Conservation (phyloP, 768 basidiomycete genomes). For the Lentinula edodes region DNA sequence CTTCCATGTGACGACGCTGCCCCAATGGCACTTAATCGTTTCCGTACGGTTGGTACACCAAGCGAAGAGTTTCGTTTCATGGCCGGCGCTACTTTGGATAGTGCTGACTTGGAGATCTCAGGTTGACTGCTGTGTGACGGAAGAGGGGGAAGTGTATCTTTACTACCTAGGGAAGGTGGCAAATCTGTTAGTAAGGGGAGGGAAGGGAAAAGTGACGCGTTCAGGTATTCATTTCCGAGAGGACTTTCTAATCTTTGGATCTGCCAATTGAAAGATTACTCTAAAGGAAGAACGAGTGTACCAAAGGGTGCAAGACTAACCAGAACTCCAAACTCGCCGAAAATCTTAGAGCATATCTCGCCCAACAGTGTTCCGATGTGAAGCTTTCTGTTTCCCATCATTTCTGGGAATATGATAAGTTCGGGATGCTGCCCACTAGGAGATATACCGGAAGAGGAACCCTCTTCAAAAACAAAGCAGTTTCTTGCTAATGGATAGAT, state of each 20-base stretch:
- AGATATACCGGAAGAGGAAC: constrained; percentile 48
- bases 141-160: constrained; percentile 40
- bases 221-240: constrained; percentile 80
- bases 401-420: constrained; percentile 73
- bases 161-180: constrained; percentile 49
- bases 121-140: constrained; percentile 51
- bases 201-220: constrained; percentile 57
- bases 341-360: constrained; percentile 81
- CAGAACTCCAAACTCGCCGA: constrained; percentile 80
- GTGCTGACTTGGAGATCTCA: constrained; percentile 38
- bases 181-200: constrained; percentile 59
- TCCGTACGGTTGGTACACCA: constrained; percentile 35
- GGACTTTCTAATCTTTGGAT: constrained; percentile 76
- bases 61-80: constrained; percentile 53
- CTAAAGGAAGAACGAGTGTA: neutral
- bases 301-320: constrained; percentile 37
- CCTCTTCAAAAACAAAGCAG: constrained; percentile 85
- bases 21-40: constrained; percentile 58
- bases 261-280: constrained; percentile 31
- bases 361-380: constrained; percentile 88
- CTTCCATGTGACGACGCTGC: constrained; percentile 78
- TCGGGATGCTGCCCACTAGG: constrained; percentile 54
- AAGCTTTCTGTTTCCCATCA: constrained; percentile 83
- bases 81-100: constrained; percentile 33
- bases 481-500: constrained; percentile 76